These are phyloP conservation scores for Botrytis galanthina DNA, from an alignment of 2,329 filamentous ascomycete species.

Conservation along the genomic window DNA sequence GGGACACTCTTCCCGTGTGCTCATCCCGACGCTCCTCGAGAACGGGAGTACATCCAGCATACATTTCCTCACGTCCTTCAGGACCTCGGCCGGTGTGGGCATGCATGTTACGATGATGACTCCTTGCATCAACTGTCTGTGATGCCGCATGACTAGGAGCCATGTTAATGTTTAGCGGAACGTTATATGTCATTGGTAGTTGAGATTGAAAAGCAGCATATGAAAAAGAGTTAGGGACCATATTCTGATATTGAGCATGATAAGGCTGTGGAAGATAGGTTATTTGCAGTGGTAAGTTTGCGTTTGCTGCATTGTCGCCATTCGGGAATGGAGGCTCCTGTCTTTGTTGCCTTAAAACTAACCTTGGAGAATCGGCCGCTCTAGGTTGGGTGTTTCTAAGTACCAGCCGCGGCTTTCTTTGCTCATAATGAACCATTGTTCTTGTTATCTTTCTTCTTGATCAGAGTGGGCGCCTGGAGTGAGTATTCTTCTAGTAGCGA, in stretches of 20 bases:
- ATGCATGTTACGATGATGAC: background rate
- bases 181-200: constrained; percentile 7
- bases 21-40: background rate
- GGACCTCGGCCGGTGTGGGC: background rate
- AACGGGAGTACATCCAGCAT: background rate
- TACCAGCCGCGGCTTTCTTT: constrained; percentile 18
- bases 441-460: background rate
- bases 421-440: constrained; percentile 18
- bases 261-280: constrained; percentile 6
- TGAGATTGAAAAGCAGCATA: constrained; percentile 1
- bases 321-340: background rate
- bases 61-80: background rate
- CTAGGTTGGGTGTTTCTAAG: constrained; percentile 3
- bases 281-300: constrained; percentile 8
- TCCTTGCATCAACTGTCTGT: background rate
- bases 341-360: background rate
- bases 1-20: background rate
- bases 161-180: constrained; percentile 7
- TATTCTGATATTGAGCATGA: constrained; percentile 1
- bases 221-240: background rate
- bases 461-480: background rate
- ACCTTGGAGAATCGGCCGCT: background rate
- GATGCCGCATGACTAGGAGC: constrained; percentile 1
- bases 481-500: background rate
- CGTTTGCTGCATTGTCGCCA: constrained; percentile 2